These are phyloP conservation scores for Cordyceps fumosorosea DNA, from an alignment of 2,329 filamentous ascomycete species.

Conservation along the genomic window DNA sequence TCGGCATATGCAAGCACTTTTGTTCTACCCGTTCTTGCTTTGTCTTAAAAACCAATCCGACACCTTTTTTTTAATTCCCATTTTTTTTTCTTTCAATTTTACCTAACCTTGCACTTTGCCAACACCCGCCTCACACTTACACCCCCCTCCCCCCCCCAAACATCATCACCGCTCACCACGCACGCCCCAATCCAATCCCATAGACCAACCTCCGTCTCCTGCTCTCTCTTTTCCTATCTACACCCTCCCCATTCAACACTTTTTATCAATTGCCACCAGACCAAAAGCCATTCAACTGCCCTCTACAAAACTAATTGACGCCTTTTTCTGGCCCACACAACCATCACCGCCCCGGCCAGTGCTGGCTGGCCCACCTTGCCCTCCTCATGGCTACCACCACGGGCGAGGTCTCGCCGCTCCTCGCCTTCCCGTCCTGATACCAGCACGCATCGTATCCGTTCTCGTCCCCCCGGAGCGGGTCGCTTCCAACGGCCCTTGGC, in stretches of 20 bases:
- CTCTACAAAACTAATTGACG: neutral
- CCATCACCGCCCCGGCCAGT: neutral
- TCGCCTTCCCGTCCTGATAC: slow-evolving; percentile 23
- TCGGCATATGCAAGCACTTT: slow-evolving; percentile 33
- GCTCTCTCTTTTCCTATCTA: neutral
- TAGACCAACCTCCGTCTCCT: neutral
- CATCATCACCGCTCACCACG: neutral
- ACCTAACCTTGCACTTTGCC: neutral
- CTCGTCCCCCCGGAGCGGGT: slow-evolving; percentile 35
- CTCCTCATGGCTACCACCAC: neutral
- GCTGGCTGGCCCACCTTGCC: slow-evolving; percentile 16
- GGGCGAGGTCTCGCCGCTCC: slow-evolving; percentile 16
- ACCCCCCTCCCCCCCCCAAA: neutral
- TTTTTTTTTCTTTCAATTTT: neutral
- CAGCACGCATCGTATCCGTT: slow-evolving; percentile 27
- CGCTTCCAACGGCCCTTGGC: slow-evolving; percentile 27
- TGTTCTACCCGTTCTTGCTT: slow-evolving; percentile 8
- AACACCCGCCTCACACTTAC: neutral
- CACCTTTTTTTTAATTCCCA: neutral
- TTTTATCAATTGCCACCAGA: slow-evolving; percentile 6
- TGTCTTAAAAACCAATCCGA: neutral
- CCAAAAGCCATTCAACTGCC: neutral
- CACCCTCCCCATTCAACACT: slow-evolving; percentile 16
- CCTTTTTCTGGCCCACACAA: neutral
- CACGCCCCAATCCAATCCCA: neutral